Percentiles rank a stretch among this genome's conserved stretches.
These are phyloP conservation scores for Carex cristatella DNA, from an alignment of 176 grass and related monocot genomes.

Conservation along the genomic window DNA sequence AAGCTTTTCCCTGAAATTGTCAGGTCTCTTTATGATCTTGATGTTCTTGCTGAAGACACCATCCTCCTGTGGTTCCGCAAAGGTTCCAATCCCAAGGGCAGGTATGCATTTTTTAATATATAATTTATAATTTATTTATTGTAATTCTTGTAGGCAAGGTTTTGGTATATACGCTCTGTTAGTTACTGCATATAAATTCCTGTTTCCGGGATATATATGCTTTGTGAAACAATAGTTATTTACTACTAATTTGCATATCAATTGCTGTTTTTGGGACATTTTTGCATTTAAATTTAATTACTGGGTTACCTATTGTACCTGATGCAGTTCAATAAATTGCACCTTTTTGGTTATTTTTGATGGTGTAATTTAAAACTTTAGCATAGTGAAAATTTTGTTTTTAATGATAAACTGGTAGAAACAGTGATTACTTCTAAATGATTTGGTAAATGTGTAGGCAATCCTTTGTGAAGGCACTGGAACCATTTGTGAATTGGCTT, in stretches of 20 bases:
- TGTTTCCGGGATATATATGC: no score
- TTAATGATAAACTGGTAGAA: background rate
- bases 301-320: background rate
- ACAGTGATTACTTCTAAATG: background rate
- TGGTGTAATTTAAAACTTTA: background rate
- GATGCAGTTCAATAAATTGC: background rate
- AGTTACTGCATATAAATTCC: background rate
- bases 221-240: background rate
- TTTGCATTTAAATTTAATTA: background rate
- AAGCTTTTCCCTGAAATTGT: constrained; percentile 95
- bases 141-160: background rate
- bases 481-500: constrained; percentile 82
- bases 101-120: constrained; percentile 27
- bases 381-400: background rate
- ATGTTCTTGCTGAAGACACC: constrained; percentile 95
- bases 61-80: constrained; percentile 91
- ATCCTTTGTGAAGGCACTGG: constrained; percentile 74
- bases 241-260: background rate
- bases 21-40: constrained; percentile 85
- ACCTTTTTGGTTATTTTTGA: background rate
- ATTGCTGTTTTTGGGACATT: background rate
- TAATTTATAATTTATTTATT: background rate
- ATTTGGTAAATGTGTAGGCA: constrained; percentile 40
- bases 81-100: constrained; percentile 91
- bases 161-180: background rate